A percentile compares a stretch with the other conserved stretches of the same genome.
These are phyloP conservation scores for Cladorrhinum samala DNA, from an alignment of 495 filamentous ascomycete genomes.

Conservation along the genomic window DNA sequence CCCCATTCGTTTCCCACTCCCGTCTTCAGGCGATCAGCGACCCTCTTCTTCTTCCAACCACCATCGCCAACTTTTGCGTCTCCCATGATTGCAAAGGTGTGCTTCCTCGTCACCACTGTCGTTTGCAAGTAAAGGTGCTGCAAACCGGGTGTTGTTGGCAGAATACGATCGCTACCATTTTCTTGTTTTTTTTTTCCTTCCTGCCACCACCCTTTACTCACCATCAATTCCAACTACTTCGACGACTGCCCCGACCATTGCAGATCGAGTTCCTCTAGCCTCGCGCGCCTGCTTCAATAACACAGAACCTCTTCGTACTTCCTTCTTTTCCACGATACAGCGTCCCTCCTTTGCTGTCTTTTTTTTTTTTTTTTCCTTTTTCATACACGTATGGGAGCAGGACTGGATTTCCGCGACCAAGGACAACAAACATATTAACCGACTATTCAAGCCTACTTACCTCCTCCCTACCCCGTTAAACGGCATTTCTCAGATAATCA, in stretches of 20 bases:
- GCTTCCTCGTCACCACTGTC: slow-evolving; percentile 1
- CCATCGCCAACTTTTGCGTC: slow-evolving; percentile 7
- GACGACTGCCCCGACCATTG: not conserved
- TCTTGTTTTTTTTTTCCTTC: slow-evolving; percentile 3
- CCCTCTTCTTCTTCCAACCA: slow-evolving; percentile 2
- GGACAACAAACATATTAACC: slow-evolving; percentile 1
- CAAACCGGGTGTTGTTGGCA: slow-evolving; percentile 14
- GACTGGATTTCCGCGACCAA: not conserved
- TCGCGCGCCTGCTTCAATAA: no score
- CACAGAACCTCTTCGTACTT: not conserved
- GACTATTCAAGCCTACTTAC: not conserved
- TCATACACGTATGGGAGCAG: not conserved
- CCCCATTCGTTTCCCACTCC: slow-evolving; percentile 5
- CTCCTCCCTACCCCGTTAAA: not conserved
- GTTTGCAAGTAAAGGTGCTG: slow-evolving; percentile 5
- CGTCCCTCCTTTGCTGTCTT: not conserved
- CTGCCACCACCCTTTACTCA: not conserved
- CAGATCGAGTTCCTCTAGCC: not conserved
- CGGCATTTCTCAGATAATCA: not conserved
- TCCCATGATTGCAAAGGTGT: slow-evolving; percentile 1
- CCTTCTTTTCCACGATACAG: not conserved
- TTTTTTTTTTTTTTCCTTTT: not conserved
- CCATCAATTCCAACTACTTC: slow-evolving; percentile 14
- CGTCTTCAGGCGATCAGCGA: not conserved
- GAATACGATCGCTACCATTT: slow-evolving; percentile 22